phyloP scores from a whole-genome alignment of 2,329 filamentous ascomycete genomes.

The Hysterium pulicare region DNA sequence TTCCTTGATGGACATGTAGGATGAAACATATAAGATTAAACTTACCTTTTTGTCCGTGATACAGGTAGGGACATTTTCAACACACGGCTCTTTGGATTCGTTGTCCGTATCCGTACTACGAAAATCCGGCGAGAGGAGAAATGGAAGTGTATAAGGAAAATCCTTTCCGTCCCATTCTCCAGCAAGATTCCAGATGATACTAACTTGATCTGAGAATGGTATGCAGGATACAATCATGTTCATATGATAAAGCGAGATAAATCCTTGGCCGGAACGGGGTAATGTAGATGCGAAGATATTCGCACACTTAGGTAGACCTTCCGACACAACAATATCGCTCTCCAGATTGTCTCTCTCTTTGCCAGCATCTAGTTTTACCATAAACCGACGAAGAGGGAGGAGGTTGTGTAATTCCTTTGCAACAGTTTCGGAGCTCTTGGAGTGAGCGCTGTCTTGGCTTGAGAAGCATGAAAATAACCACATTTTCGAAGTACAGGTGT shows the following conservation, averaged over 20 bases:
- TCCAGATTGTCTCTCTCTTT: not conserved
- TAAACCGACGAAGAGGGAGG: slow-evolving; percentile 6
- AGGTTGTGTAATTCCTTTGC: slow-evolving; percentile 8
- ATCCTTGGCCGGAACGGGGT: not conserved
- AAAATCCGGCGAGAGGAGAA: too few relatives aligned
- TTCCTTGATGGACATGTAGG: too few relatives aligned
- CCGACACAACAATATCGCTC: slow-evolving; percentile 6
- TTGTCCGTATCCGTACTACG: too few relatives aligned
- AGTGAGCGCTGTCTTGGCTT: slow-evolving; percentile 2
- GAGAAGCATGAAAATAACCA: not conserved
- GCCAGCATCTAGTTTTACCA: slow-evolving; percentile 1
- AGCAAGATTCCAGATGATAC: slow-evolving; percentile 10
- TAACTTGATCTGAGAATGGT: slow-evolving; percentile 5
- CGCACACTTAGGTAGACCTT: slow-evolving; percentile 7
- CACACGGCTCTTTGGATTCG: too few relatives aligned
- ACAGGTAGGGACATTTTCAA: too few relatives aligned
- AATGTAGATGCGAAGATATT: slow-evolving; percentile 7
- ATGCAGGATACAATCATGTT: slow-evolving; percentile 7
- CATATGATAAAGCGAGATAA: slow-evolving; percentile 7
- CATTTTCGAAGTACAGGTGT: too few relatives aligned
- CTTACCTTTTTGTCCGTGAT: too few relatives aligned
- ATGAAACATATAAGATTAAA: too few relatives aligned
- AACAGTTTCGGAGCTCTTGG: slow-evolving; percentile 2
- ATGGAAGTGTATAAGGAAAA: too few relatives aligned
- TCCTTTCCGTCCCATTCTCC: slow-evolving; percentile 3